Percentiles rank a stretch among this genome's conserved stretches.
Conservation (phyloP, 1,139 yeast species). For the Williopsis jadinii region DNA sequence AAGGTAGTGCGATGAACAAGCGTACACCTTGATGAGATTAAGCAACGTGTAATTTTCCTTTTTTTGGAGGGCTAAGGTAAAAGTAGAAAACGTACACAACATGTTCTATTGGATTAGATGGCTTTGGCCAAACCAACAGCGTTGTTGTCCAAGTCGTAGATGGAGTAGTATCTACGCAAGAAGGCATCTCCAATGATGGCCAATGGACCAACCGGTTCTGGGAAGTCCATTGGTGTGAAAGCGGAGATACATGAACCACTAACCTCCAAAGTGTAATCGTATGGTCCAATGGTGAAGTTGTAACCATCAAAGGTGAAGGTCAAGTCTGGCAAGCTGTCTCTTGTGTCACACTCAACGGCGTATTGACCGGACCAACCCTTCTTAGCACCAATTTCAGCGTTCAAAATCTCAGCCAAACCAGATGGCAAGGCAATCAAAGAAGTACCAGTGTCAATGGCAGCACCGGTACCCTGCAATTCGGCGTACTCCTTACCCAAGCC, state of each 20-base stretch:
- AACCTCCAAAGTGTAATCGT: conserved; percentile 88
- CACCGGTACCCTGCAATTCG: conserved; percentile 75
- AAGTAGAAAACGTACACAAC: too few relatives aligned
- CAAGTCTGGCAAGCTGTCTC: conserved; percentile 81
- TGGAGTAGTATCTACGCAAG: conserved; percentile 89
- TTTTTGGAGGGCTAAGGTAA: too few relatives aligned
- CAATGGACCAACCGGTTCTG: conserved; percentile 92
- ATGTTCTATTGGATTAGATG: conserved; percentile 25
- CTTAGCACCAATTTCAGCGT: conserved; percentile 93
- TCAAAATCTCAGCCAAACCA: conserved; percentile 88
- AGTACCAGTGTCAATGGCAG: conserved; percentile 98
- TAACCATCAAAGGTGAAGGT: conserved; percentile 84
- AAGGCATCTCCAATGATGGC: conserved; percentile 97
- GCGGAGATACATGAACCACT: conserved; percentile 94
- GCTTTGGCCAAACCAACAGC: conserved; percentile 91
- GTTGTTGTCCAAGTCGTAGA: conserved; percentile 82
- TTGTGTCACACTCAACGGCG: conserved; percentile 77
- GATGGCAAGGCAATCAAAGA: conserved; percentile 92
- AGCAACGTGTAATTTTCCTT: too few relatives aligned
- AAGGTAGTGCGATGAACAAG: too few relatives aligned
- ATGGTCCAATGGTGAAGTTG: conserved; percentile 82
- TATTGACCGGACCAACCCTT: conserved; percentile 98
- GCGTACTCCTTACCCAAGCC: conserved; percentile 91
- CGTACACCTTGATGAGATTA: too few relatives aligned
- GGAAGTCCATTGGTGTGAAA: conserved; percentile 95